A percentile compares a stretch with the other conserved stretches of the same genome.
Conservation (phyloP, 1,284 basidiomycete species). For the Boletus semigastroideus region DNA sequence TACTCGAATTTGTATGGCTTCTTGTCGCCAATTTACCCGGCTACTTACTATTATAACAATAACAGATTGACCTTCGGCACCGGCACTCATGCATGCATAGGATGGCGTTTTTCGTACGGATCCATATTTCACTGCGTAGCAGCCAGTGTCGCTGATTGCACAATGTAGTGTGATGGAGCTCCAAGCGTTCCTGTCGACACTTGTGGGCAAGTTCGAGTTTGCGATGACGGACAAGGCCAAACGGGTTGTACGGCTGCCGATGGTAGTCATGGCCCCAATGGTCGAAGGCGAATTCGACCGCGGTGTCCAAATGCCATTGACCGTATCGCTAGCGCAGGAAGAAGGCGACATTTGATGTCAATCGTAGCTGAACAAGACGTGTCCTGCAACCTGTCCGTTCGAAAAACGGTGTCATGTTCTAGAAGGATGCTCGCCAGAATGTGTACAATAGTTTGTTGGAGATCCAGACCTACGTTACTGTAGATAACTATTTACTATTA, state of each 20-base stretch:
- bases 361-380: too few relatives aligned
- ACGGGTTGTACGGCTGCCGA: constrained; percentile 40
- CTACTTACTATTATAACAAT: constrained; percentile 13
- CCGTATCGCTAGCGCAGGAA: constrained; percentile 39
- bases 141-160: neutral
- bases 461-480: too few relatives aligned
- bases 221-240: constrained; percentile 36
- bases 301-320: constrained; percentile 51
- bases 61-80: constrained; percentile 43
- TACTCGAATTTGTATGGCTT: constrained; percentile 47
- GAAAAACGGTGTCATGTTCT: too few relatives aligned
- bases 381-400: too few relatives aligned
- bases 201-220: constrained; percentile 51
- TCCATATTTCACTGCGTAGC: neutral
- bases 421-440: too few relatives aligned
- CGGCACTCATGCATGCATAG: constrained; percentile 43
- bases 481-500: too few relatives aligned
- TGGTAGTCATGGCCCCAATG: constrained; percentile 44
- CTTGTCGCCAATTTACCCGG: too few relatives aligned
- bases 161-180: constrained; percentile 43
- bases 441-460: too few relatives aligned
- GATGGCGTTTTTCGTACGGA: constrained; percentile 46
- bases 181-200: constrained; percentile 48
- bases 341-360: constrained; percentile 8
- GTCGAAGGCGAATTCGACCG: constrained; percentile 46